A percentile compares a stretch with the other conserved stretches of the same genome.
These are phyloP conservation scores for Diaporthe amygdali DNA, from an alignment of 2,329 filamentous ascomycete species.

Conservation along the genomic window DNA sequence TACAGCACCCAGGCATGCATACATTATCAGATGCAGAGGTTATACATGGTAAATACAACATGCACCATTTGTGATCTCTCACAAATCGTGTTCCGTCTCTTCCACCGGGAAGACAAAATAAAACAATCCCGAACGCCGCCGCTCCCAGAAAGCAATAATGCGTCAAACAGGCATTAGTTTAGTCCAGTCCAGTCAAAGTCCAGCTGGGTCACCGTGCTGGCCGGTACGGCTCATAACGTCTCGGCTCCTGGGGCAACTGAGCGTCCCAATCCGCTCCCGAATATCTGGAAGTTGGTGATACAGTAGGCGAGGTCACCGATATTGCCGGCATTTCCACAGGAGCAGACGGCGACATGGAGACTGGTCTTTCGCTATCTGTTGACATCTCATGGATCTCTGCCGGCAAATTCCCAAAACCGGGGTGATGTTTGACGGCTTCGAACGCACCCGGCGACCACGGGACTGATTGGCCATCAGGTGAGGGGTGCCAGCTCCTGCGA, in stretches of 20 bases:
- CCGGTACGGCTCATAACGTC: conserved; percentile 20
- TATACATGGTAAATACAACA: not conserved
- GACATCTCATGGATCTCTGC: conserved; percentile 27
- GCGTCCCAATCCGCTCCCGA: not conserved
- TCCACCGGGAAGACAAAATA: not conserved
- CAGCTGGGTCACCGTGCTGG: not conserved
- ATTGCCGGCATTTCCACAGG: conserved; percentile 35
- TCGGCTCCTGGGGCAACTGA: not conserved
- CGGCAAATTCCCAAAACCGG: conserved; percentile 12
- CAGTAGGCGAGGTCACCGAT: conserved; percentile 20
- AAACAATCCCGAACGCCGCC: not conserved
- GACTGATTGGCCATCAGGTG: conserved; percentile 5
- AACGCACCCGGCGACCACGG: conserved; percentile 22
- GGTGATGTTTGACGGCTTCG: conserved; percentile 1
- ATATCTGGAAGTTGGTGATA: conserved; percentile 12
- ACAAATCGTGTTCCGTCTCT: not conserved
- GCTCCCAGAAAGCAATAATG: not conserved
- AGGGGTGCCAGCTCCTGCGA: conserved; percentile 7
- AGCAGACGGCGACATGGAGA: conserved; percentile 7
- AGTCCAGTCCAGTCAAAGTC: not conserved
- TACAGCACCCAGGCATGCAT: not conserved
- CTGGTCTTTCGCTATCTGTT: conserved; percentile 1
- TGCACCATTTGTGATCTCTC: not conserved
- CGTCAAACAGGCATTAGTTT: no score
- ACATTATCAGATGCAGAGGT: not conserved